A percentile compares a stretch with the other conserved stretches of the same genome.
These are phyloP conservation scores for Neocucurbitaria cava DNA, from an alignment of 2,329 filamentous ascomycete species.

Conservation along the genomic window DNA sequence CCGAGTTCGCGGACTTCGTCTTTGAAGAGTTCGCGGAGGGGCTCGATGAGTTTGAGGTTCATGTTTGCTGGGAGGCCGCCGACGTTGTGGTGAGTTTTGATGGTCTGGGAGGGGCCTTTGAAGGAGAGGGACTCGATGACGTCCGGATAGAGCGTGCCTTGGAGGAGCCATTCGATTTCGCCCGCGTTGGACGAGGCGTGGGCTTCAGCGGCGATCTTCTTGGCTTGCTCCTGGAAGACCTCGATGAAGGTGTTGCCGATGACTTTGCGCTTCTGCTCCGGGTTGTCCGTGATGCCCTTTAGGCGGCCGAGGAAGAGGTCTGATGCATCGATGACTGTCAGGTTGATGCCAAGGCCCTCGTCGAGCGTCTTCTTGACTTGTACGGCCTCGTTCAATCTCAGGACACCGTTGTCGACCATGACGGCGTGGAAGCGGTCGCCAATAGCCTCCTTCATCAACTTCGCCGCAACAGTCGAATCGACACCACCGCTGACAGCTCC, in stretches of 20 bases:
- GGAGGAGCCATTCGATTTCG: constrained; percentile 84
- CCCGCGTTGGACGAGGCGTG: constrained; percentile 72
- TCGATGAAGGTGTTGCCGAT: constrained; percentile 85
- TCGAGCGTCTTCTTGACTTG: constrained; percentile 81
- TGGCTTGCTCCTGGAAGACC: constrained; percentile 81
- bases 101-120: constrained; percentile 74
- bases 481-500: constrained; percentile 84
- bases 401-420: constrained; percentile 83
- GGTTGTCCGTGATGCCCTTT: constrained; percentile 73
- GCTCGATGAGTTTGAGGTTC: constrained; percentile 77
- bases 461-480: constrained; percentile 86
- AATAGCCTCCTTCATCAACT: constrained; percentile 86
- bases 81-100: constrained; percentile 78
- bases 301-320: constrained; percentile 80
- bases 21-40: constrained; percentile 81
- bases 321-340: constrained; percentile 83
- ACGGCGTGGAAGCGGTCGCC: constrained; percentile 84
- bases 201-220: constrained; percentile 74
- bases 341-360: constrained; percentile 84
- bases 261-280: constrained; percentile 89
- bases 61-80: constrained; percentile 70
- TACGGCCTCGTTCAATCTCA: constrained; percentile 85
- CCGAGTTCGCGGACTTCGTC: constrained; percentile 79
- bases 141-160: constrained; percentile 83
- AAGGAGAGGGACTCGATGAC: constrained; percentile 76